A percentile compares a stretch with the other conserved stretches of the same genome.
These are phyloP conservation scores for Diaporthe vaccinii DNA, from an alignment of 2,329 filamentous ascomycete genomes.

Conservation along the genomic window DNA sequence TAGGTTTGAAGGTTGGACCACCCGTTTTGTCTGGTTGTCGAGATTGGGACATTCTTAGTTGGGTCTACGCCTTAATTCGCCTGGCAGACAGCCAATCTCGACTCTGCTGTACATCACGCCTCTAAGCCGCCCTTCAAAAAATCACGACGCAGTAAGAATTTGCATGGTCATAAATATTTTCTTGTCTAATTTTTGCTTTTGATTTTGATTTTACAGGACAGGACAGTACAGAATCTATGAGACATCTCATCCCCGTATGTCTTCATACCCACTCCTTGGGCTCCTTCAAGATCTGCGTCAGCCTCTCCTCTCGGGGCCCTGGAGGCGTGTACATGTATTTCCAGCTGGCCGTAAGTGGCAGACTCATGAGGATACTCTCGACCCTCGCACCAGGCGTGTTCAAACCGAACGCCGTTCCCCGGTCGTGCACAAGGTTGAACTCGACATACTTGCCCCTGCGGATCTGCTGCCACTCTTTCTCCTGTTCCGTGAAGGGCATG, in stretches of 20 bases:
- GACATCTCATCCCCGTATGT: not conserved
- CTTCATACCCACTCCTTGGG: constrained; percentile 76
- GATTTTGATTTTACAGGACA: too few relatives aligned
- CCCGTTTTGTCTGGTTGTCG: not conserved
- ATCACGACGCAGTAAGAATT: not conserved
- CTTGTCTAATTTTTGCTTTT: constrained; percentile 23
- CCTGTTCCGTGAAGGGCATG: constrained; percentile 86
- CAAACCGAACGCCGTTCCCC: constrained; percentile 93
- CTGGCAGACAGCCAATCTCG: not conserved
- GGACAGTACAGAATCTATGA: constrained; percentile 28
- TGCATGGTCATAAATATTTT: not conserved
- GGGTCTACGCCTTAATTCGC: not conserved
- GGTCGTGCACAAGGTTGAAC: constrained; percentile 97
- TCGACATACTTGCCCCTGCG: constrained; percentile 96
- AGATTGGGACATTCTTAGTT: not conserved
- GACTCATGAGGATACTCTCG: constrained; percentile 97
- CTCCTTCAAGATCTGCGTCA: constrained; percentile 78
- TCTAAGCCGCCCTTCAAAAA: too few relatives aligned
- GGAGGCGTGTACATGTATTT: constrained; percentile 93
- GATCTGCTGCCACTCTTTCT: constrained; percentile 98
- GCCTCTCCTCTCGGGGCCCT: constrained; percentile 81
- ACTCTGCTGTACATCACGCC: not conserved
- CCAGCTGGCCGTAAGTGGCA: constrained; percentile 94
- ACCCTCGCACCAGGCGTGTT: constrained; percentile 92
- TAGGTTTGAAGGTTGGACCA: not conserved